phyloP scores from a whole-genome alignment of 768 basidiomycete genomes.

The Saitozyma podzolica region DNA sequence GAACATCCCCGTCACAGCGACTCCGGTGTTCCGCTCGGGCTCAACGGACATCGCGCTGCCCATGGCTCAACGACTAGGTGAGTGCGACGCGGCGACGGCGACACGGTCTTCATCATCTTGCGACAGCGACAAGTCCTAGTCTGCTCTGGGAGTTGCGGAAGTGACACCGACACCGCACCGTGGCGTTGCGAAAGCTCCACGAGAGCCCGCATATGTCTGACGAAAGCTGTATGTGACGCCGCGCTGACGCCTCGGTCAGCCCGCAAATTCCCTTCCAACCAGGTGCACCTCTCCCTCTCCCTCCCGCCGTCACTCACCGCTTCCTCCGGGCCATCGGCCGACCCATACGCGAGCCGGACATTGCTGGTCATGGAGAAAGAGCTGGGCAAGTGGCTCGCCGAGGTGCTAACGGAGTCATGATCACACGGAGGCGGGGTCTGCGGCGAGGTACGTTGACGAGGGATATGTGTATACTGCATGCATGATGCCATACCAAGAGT shows the following conservation, averaged over 20 bases:
- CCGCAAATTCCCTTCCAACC: constrained; percentile 37
- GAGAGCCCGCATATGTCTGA: neutral
- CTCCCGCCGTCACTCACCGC: constrained; percentile 31
- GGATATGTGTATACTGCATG: too few relatives aligned
- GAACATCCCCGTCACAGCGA: constrained; percentile 36
- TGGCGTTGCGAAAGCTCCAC: neutral
- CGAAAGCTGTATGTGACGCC: too few relatives aligned
- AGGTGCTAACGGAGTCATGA: constrained; percentile 5
- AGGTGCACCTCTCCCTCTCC: constrained; percentile 43
- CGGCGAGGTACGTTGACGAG: too few relatives aligned
- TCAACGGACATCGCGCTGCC: constrained; percentile 32
- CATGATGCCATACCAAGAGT: too few relatives aligned
- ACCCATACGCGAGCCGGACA: constrained; percentile 35
- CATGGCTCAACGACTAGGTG: constrained; percentile 43
- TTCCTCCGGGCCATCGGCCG: constrained; percentile 27
- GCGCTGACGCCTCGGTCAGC: constrained; percentile 17
- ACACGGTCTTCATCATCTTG: neutral
- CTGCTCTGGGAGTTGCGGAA: neutral
- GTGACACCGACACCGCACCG: neutral
- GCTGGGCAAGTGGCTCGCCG: constrained; percentile 32
- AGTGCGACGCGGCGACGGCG: neutral
- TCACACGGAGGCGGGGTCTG: too few relatives aligned
- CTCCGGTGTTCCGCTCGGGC: constrained; percentile 34
- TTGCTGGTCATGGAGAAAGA: constrained; percentile 45
- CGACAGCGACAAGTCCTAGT: neutral